Conservation (phyloP, 2,329 filamentous ascomycete species). For the Colletotrichum endophyticum region DNA sequence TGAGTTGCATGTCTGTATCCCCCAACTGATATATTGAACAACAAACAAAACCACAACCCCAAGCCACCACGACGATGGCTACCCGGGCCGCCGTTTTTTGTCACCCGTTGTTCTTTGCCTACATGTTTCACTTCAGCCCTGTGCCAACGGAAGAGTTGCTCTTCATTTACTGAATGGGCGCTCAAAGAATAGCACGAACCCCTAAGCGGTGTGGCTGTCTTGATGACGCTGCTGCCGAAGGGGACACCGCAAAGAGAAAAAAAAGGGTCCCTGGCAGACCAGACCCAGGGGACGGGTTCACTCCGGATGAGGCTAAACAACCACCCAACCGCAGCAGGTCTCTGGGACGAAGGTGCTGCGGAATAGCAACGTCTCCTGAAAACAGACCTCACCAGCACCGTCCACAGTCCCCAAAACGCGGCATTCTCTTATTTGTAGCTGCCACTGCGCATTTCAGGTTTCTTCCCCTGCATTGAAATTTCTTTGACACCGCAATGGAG, state of each 20-base stretch:
- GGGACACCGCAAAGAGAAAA: not conserved
- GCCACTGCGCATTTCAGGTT: not conserved
- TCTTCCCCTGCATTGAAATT: not conserved
- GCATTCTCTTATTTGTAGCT: not conserved
- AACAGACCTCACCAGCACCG: constrained; percentile 4
- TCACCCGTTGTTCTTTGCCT: not conserved
- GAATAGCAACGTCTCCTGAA: not conserved
- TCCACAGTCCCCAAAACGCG: not conserved
- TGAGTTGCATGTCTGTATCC: not conserved
- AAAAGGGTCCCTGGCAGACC: not conserved
- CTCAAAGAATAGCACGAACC: not conserved
- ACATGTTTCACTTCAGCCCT: constrained; percentile 6
- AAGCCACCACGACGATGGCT: not conserved
- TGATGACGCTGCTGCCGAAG: not conserved
- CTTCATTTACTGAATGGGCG: not conserved
- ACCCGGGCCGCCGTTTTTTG: not conserved
- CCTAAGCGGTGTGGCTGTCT: not conserved
- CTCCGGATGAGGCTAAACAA: constrained; percentile 17
- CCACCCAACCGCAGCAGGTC: constrained; percentile 9
- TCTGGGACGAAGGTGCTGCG: not conserved
- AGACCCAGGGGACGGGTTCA: not conserved
- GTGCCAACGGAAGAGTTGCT: not conserved
- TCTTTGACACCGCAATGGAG: constrained; percentile 5
- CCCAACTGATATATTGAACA: not conserved
- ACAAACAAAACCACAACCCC: not conserved